Evolutionary conservation across 2,329 filamentous ascomycete species (phyloP).

Genomic region (Arthroderma uncinatum): DNA sequence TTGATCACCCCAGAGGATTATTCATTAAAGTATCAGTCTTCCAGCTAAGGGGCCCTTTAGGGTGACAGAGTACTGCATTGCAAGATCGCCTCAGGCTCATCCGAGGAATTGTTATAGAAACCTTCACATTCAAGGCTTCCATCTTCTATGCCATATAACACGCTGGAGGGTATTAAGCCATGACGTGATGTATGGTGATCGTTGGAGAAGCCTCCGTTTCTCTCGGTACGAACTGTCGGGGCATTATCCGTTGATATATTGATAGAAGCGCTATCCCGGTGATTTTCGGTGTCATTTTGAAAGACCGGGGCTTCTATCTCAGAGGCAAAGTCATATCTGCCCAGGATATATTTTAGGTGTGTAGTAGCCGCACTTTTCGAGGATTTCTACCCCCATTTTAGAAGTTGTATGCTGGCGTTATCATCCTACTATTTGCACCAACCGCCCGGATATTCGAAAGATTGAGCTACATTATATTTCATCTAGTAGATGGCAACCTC

Average conservation of each 20-base stretch:
- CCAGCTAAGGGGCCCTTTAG: background rate
- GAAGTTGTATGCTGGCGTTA: too few species aligned
- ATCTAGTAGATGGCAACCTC: too few species aligned
- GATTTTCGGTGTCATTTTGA: background rate
- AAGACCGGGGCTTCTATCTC: background rate
- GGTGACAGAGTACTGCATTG: background rate
- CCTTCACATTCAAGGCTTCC: background rate
- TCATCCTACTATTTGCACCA: too few species aligned
- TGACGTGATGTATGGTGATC: background rate
- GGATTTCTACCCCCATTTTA: too few species aligned
- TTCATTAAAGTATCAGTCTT: background rate
- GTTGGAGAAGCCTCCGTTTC: background rate
- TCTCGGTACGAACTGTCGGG: background rate
- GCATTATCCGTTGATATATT: background rate
- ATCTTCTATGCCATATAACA: background rate
- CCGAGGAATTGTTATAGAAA: background rate
- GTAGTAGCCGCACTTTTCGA: background rate
- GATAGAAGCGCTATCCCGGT: slow-evolving; percentile 5
- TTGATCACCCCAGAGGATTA: too few species aligned
- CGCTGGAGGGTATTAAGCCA: slow-evolving; percentile 6
- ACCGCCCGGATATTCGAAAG: too few species aligned
- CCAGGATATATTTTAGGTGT: background rate
- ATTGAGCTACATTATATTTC: too few species aligned
- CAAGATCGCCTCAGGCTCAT: background rate
- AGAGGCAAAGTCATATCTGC: background rate